Percentiles rank a stretch among this genome's conserved stretches.
phyloP scores from a whole-genome alignment of 2,329 filamentous ascomycete genomes.

The Colletotrichum lindemuthianum region DNA sequence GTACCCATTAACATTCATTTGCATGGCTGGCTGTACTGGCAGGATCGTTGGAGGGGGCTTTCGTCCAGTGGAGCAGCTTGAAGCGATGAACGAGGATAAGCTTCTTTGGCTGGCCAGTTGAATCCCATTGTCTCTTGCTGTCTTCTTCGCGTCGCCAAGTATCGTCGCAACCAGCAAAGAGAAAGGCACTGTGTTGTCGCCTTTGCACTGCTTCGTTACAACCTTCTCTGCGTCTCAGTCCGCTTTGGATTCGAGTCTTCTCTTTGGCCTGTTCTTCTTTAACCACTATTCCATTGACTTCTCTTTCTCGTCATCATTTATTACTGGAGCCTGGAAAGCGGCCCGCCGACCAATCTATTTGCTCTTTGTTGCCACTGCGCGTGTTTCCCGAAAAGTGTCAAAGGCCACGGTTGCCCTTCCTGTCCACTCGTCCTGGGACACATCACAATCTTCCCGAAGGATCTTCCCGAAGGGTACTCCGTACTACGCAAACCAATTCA shows the following conservation, averaged over 20 bases:
- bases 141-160: conserved; percentile 21
- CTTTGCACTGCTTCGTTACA: conserved; percentile 12
- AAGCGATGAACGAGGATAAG: conserved; percentile 21
- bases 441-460: background rate
- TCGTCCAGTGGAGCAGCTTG: conserved; percentile 22
- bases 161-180: conserved; percentile 29
- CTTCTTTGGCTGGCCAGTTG: conserved; percentile 19
- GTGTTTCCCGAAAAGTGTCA: conserved; percentile 22
- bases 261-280: background rate
- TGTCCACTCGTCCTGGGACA: conserved; percentile 12
- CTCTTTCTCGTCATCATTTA: conserved; percentile 16
- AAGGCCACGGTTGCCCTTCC: conserved; percentile 37
- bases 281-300: background rate
- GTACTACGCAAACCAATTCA: no score
- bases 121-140: background rate
- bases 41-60: conserved; percentile 10
- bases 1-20: no score
- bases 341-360: conserved; percentile 25
- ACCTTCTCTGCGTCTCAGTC: conserved; percentile 21
- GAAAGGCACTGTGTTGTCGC: conserved; percentile 4
- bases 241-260: conserved; percentile 17
- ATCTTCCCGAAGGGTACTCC: no score
- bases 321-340: conserved; percentile 16
- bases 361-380: conserved; percentile 27
- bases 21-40: no score